These are phyloP conservation scores for Pestalotiopsis sp. DNA, from an alignment of 2,329 filamentous ascomycete species.

Conservation along the genomic window DNA sequence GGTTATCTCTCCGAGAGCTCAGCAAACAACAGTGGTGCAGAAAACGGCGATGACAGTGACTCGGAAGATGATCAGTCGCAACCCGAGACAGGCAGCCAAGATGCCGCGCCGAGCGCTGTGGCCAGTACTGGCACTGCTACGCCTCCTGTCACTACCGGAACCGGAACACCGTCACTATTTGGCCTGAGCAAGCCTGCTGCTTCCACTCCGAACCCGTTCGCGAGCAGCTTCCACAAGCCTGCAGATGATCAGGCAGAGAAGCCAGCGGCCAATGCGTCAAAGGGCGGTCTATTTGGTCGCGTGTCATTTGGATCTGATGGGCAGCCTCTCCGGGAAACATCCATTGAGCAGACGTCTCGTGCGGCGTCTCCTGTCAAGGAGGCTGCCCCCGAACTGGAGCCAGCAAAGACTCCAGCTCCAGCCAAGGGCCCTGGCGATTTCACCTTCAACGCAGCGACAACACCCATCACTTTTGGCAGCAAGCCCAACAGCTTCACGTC, in stretches of 20 bases:
- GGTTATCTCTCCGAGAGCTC: constrained; percentile 63
- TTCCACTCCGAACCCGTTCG: constrained; percentile 17
- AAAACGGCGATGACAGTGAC: constrained; percentile 47
- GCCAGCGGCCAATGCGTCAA: constrained; percentile 22
- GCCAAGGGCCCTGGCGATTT: constrained; percentile 34
- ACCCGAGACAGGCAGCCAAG: constrained; percentile 44
- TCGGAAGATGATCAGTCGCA: constrained; percentile 50
- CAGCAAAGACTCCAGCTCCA: constrained; percentile 27
- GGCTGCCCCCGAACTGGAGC: constrained; percentile 16
- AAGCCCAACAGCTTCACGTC: constrained; percentile 29
- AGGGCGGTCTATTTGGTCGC: constrained; percentile 35
- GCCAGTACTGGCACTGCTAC: constrained; percentile 45
- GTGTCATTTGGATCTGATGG: constrained; percentile 34
- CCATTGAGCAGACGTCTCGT: constrained; percentile 22
- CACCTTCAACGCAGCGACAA: constrained; percentile 34
- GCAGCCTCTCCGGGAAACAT: constrained; percentile 31
- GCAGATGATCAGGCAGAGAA: constrained; percentile 19
- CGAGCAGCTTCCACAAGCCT: constrained; percentile 8
- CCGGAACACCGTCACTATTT: constrained; percentile 37
- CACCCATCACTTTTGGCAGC: constrained; percentile 30
- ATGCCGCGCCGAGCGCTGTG: constrained; percentile 43
- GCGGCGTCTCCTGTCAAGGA: constrained; percentile 17
- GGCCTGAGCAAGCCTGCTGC: constrained; percentile 29
- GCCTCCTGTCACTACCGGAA: constrained; percentile 39
- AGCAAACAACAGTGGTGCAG: constrained; percentile 55